Evolutionary conservation across 1,284 basidiomycete genomes (phyloP), one percentile per base, ranked within the genome.

Genomic region (Vanrija sp.): DNA sequence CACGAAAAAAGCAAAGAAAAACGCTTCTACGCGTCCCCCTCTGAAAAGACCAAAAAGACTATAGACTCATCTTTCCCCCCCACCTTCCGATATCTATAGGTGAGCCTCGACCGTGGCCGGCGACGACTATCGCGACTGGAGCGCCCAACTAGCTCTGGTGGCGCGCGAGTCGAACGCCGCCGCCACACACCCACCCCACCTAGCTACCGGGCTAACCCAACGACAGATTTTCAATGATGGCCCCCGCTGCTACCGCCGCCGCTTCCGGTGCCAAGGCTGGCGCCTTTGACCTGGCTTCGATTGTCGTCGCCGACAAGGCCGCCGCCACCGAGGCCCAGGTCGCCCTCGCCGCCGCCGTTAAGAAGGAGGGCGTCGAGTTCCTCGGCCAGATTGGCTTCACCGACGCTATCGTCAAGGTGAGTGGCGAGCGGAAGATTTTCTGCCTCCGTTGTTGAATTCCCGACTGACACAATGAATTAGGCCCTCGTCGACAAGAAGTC

Each of bases 301-400:
- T 77, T 51, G 77, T 77, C 59, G 72, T 66, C 47, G 73, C 71
- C 54, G 76, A 77, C 72, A 73, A 75, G 69, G 71, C 67, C 45
- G 78, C 83, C 54, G 86, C 88, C 71, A 82, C 84, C 47, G 78
- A 85, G 55, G 85, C 89, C 41, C 85, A 83, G 61, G 78, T 83
- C 64, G 80, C 84, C 52, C 83, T 97, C 65, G 86, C 84, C 65
- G 81, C 84, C 54, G 78, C 83, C 70, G 84, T 83, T 66, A 84
- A 89, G 85, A 88, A 88, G 78, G 85, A 93, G 64, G 93, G 93
- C 71, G 87, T 91, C 62, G 78, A 85, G 61, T 87, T 86, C 68
- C 83, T 98, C 71, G 81, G 83, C 66, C 80, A 85, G 65, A 80
- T 86, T 60, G 88, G 84, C 65, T 88, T 96, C 78, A 79, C 81